Base-by-base conservation (phyloP, 768 basidiomycete genomes). In the Serendipita indica region DNA sequence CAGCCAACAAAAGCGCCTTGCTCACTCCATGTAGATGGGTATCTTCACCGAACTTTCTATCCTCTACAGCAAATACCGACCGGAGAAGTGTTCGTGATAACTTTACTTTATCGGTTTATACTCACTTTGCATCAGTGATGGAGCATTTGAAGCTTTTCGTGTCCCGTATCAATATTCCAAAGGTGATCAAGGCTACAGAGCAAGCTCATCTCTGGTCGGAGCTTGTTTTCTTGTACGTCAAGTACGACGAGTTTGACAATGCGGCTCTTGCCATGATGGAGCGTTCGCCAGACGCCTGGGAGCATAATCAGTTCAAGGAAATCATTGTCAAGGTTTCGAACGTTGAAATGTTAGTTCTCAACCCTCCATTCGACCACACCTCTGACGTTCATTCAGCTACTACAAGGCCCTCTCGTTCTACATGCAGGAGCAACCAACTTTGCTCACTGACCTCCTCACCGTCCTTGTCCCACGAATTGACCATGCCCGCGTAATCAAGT, bases 281-380 rank as follows among this genome's bases (percentile, higher is more conserved):
- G 70, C 85, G 93, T 18, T 89, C 96, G 1, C 80, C 89, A n/a
- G 91, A 96, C 70, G 91, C 92, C 52, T 99, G 93, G 93, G 96
- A 99, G 60, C 96, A 99, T 74, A 93, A 90, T 66, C 94, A 97
- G 70, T 99, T 99, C 83, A 98, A 98, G 78, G 96, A 98, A 65
- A 84, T 96, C 60, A 79, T 96, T 58, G 89, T 97, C 67, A 88
- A 93, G 61, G 93, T 87, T 20, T 94, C 96, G 49, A 99, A 99
- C 67, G 81, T 98, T 62, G 96, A 99, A 73, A 97, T 99, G 88
- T 88, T 70, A 61, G 81, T 64, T 20, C 25, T 28, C 49, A 5
- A 22, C 33, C 7, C 1, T 18, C 14, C 27, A 3, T 27, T 22
- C 22, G 32, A 27, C 3, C 39, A 20, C 16, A 7, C 49, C 41